A percentile compares a stretch with the other conserved stretches of the same genome.
Evolutionary conservation across 129 eudicot species (phyloP).

Genomic region (Heracleum sosnowskyi): DNA sequence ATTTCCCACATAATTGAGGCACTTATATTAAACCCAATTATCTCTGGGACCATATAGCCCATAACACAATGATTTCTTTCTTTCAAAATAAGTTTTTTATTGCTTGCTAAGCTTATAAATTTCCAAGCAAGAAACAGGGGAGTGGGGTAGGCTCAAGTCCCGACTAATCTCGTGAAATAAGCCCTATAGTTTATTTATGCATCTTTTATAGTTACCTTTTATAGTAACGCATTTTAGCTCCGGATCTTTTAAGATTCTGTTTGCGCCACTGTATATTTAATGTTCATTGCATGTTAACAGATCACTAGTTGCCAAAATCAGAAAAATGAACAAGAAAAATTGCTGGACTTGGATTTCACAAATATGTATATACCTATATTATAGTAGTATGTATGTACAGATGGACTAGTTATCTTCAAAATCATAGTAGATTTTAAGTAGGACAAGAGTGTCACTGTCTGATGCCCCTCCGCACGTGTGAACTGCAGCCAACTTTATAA

Average conservation of each 20-base stretch:
- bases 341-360: background rate
- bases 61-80: background rate
- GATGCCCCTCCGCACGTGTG: constrained; percentile 68
- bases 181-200: too few relatives aligned
- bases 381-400: background rate
- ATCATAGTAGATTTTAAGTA: constrained; percentile 5
- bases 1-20: background rate
- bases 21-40: background rate
- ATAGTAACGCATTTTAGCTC: too few relatives aligned
- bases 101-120: background rate
- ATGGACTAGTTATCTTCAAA: background rate
- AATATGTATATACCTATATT: background rate
- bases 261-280: too few relatives aligned
- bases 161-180: too few relatives aligned
- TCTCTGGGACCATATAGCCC: background rate
- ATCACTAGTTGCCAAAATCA: background rate
- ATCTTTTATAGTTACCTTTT: too few relatives aligned
- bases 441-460: constrained; percentile 41
- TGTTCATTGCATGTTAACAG: background rate
- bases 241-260: too few relatives aligned
- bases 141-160: too few relatives aligned
- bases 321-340: background rate
- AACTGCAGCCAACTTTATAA: constrained; percentile 17
- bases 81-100: background rate
- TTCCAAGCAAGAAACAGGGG: too few relatives aligned